A percentile compares a stretch with the other conserved stretches of the same genome.
Conservation (phyloP, 345 rosid species). For the Linum lewisii region DNA sequence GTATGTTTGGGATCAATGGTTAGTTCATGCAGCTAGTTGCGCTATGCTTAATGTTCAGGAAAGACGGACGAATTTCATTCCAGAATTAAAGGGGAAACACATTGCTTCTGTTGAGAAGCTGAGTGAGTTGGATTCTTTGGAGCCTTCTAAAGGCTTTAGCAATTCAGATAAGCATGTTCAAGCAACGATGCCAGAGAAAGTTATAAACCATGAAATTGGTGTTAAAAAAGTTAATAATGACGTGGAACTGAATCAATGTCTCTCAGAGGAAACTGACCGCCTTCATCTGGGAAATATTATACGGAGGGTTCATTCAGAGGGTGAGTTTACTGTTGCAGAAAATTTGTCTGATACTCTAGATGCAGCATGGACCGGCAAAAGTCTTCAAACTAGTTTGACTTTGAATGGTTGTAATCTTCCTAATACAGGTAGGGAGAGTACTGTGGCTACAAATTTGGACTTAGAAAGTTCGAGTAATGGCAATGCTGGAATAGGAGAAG, state of each 20-base stretch:
- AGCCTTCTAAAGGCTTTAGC: slow-evolving; percentile 25
- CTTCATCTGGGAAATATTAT: slow-evolving; percentile 37
- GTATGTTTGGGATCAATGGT: slow-evolving; percentile 17
- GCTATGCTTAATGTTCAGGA: slow-evolving; percentile 18
- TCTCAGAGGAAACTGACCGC: slow-evolving; percentile 18
- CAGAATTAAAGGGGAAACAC: slow-evolving; percentile 32
- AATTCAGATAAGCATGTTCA: slow-evolving; percentile 31
- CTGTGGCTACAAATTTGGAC: slow-evolving; percentile 16
- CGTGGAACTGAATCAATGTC: slow-evolving; percentile 16
- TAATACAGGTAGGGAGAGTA: slow-evolving; percentile 18
- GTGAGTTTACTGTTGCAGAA: slow-evolving; percentile 30
- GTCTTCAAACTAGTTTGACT: slow-evolving; percentile 22
- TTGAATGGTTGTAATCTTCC: slow-evolving; percentile 23
- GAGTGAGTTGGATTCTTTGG: slow-evolving; percentile 32
- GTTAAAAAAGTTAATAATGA: slow-evolving; percentile 25
- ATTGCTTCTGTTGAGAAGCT: slow-evolving; percentile 42
- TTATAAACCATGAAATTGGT: slow-evolving; percentile 24
- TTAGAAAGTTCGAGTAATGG: slow-evolving; percentile 16
- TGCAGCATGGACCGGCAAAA: slow-evolving; percentile 68
- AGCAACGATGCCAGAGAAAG: slow-evolving; percentile 27
- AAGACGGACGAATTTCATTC: slow-evolving; percentile 19
- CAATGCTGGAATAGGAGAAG: slow-evolving; percentile 24
- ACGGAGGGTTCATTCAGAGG: slow-evolving; percentile 37
- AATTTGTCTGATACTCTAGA: slow-evolving; percentile 28
- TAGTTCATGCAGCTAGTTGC: slow-evolving; percentile 9